Base-by-base conservation (phyloP, 768 basidiomycete species). In the Rossbeevera mucosa region DNA sequence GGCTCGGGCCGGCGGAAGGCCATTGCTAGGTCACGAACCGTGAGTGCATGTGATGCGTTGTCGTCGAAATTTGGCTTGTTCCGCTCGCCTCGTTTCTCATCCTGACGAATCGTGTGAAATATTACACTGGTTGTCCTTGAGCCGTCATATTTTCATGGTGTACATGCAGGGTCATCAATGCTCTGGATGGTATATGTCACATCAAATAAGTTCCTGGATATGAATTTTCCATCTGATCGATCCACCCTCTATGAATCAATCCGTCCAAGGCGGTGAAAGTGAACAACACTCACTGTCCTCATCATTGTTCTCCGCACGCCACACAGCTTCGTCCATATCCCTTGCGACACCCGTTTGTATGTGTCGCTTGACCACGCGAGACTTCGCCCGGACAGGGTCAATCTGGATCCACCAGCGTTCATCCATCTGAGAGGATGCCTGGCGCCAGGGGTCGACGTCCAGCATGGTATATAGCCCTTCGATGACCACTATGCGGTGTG, bases 401-500 rank as follows among this genome's bases (percentile, higher is more conserved):
- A 86, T 71, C 11, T 82, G 71, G 25, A 96, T 68, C 71, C 82
- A 86, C 79, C 90, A 88, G 9, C 89, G 74, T 61, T 93, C 88
- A 63, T 95, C 88, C 53, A 94, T 73, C 49, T 81, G 61, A 16
- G 71, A 63, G 0, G 82, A 80, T 1, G 85, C 89, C 13, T 78
- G 75, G 1, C 62, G 66, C 94, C 94, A 96, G 0, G 87, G 85
- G 0, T 79, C 71, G 21, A 83, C 70, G n/a, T 80, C 74, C 25
- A 96, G 77, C 59, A 91, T 81, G 2, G 83, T 77, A 67, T 97
- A 96, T n/a, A 96, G 70, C 0, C 94, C 94, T 69, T 97, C 94
- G 56, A 97, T 80, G 53, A 97, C 66, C 40, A 96, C 77, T 49
- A 97, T 80, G 12, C 88, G 82, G 60, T 94, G 86, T 28, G 73